Conservation (phyloP, 148 eudicot genomes). For the Silene conica region DNA sequence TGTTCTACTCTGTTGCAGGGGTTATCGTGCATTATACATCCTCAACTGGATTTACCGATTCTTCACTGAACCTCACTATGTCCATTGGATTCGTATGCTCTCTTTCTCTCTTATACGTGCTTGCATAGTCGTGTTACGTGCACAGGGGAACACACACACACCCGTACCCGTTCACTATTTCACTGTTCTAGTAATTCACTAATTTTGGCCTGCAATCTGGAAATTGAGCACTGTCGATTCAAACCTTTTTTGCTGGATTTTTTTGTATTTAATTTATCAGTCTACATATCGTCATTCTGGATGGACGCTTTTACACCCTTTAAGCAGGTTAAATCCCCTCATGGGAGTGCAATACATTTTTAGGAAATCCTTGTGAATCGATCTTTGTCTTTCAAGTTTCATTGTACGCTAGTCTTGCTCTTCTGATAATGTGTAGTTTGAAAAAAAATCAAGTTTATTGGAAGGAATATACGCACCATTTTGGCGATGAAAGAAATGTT, state of each 20-base stretch:
- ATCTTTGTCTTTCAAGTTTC: background rate
- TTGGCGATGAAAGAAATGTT: background rate
- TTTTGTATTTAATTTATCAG: background rate
- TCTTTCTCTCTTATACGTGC: slow-evolving; percentile 19
- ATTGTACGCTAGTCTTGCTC: background rate
- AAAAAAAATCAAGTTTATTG: background rate
- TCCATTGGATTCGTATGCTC: slow-evolving; percentile 89
- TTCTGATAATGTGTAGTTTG: background rate
- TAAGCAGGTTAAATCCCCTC: background rate
- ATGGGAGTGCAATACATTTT: background rate
- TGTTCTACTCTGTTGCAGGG: slow-evolving; percentile 53
- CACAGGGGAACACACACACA: too few species aligned
- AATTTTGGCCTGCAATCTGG: background rate
- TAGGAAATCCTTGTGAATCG: background rate
- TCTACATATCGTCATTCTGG: background rate
- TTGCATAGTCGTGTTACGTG: too few species aligned
- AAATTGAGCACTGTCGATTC: background rate
- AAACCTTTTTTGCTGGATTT: background rate
- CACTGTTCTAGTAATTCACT: background rate
- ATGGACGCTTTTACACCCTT: background rate
- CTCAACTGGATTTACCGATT: slow-evolving; percentile 93
- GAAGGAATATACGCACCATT: background rate
- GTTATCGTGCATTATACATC: slow-evolving; percentile 81
- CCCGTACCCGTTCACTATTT: background rate
- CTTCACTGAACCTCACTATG: slow-evolving; percentile 92